Conservation (phyloP, 2,329 filamentous ascomycete genomes). For the Hymenoscyphus occultus region DNA sequence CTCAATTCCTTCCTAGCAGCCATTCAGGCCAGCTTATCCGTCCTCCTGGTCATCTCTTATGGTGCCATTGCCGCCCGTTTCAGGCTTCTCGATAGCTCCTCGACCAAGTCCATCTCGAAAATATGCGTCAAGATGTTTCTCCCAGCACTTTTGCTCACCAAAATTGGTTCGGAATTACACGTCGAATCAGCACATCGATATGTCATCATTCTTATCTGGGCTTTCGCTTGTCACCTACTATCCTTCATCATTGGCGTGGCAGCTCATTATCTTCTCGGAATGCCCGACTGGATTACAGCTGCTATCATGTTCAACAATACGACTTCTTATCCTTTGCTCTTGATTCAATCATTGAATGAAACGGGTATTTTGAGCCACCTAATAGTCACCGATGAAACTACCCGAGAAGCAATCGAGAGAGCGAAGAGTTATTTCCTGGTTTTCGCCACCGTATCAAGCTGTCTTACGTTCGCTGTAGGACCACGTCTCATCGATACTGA, state of each 20-base stretch:
- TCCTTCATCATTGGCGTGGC: constrained; percentile 43
- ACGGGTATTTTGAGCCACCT: constrained; percentile 54
- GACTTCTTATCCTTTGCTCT: constrained; percentile 45
- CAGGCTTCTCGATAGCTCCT: constrained; percentile 38
- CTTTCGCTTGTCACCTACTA: constrained; percentile 39
- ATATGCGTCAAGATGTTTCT: constrained; percentile 48
- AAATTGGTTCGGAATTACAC: constrained; percentile 44
- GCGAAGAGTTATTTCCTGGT: constrained; percentile 66
- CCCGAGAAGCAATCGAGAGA: constrained; percentile 49
- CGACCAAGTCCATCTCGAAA: constrained; percentile 44
- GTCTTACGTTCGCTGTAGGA: constrained; percentile 61
- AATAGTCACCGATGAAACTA: constrained; percentile 42
- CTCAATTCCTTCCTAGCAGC: constrained; percentile 44
- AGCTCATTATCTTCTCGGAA: constrained; percentile 39
- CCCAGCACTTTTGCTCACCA: constrained; percentile 45
- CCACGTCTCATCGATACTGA: constrained; percentile 53
- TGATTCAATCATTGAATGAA: constrained; percentile 39
- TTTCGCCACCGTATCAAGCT: constrained; percentile 61
- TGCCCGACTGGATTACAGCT: constrained; percentile 46
- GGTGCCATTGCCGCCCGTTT: constrained; percentile 43
- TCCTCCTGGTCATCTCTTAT: constrained; percentile 46
- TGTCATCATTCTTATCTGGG: constrained; percentile 43
- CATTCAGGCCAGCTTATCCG: constrained; percentile 47
- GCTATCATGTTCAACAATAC: constrained; percentile 51
- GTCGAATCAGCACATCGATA: constrained; percentile 39